These are phyloP conservation scores for Chytriomyces sp. DNA, from an alignment of 192 early-diverging fungal species.

Conservation along the genomic window DNA sequence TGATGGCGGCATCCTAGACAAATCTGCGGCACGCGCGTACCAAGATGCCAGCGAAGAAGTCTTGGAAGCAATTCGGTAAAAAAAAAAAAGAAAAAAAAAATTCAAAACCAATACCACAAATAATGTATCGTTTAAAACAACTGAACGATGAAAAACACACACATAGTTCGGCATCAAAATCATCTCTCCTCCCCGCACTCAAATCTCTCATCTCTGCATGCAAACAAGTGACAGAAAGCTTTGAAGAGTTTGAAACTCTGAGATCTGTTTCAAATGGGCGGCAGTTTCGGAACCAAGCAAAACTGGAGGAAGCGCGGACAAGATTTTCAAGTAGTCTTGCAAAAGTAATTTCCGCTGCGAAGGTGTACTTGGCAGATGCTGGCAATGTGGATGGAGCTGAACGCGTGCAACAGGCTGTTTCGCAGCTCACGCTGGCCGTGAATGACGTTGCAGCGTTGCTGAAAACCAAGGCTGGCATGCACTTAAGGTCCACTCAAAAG, in stretches of 20 bases:
- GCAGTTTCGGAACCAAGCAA: neutral
- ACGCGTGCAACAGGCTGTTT: neutral
- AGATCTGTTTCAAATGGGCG: neutral
- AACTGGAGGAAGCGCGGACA: constrained; percentile 4
- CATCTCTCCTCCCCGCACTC: constrained; percentile 19
- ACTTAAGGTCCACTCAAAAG: neutral
- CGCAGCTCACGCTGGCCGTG: neutral
- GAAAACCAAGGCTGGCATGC: neutral
- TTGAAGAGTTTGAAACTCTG: constrained; percentile 20
- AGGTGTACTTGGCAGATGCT: neutral
- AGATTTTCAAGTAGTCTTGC: neutral
- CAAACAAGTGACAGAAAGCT: constrained; percentile 22
- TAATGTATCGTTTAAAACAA: neutral
- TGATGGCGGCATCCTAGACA: constrained; percentile 9
- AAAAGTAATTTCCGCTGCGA: constrained; percentile 7
- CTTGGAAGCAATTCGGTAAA: constrained; percentile 5
- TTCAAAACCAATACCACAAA: neutral
- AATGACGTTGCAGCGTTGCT: neutral
- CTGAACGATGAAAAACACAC: too few relatives aligned
- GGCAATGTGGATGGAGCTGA: neutral
- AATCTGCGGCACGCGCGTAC: constrained; percentile 7
- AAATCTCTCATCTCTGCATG: constrained; percentile 5
- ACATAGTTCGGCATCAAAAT: neutral
- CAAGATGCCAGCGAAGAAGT: constrained; percentile 4
- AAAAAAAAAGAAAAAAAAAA: too few relatives aligned